phyloP scores from a whole-genome alignment of 768 basidiomycete species.

The Leccinellum rugosiceps region DNA sequence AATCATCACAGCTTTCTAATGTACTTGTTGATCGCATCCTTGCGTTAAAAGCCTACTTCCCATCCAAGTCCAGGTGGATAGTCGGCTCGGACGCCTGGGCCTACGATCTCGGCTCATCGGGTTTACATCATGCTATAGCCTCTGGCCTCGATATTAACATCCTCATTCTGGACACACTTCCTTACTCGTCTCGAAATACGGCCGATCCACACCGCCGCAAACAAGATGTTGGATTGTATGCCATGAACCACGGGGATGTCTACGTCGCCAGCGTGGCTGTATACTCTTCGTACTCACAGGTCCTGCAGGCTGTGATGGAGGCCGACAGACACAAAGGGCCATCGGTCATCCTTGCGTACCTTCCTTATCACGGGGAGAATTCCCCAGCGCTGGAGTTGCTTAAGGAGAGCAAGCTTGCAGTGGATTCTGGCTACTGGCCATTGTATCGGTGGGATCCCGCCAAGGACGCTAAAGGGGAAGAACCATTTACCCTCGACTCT shows the following conservation, averaged over 20 bases:
- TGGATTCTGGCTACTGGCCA: conserved; percentile 97
- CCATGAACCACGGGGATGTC: conserved; percentile 97
- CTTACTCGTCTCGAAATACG: conserved; percentile 76
- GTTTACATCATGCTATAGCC: conserved; percentile 90
- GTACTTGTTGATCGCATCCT: conserved; percentile 56
- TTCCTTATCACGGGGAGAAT: conserved; percentile 81
- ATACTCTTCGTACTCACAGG: conserved; percentile 93
- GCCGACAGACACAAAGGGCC: conserved; percentile 90
- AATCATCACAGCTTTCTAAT: conserved; percentile 37
- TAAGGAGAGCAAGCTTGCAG: conserved; percentile 95
- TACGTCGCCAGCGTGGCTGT: conserved; percentile 95
- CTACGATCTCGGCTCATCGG: conserved; percentile 93
- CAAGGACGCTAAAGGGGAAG: conserved; percentile 54
- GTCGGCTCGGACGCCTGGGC: conserved; percentile 55
- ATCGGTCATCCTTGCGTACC: conserved; percentile 88
- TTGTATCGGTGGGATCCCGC: conserved; percentile 96
- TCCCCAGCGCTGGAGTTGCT: conserved; percentile 83
- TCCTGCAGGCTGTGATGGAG: conserved; percentile 86
- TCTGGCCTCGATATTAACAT: conserved; percentile 92
- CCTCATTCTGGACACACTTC: conserved; percentile 88
- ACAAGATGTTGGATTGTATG: conserved; percentile 96
- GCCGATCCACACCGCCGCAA: conserved; percentile 69
- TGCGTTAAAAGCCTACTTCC: conserved; percentile 58
- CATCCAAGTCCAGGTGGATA: conserved; percentile 43
- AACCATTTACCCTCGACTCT: conserved; percentile 43